These are phyloP conservation scores for Aspergillus sp. DNA, from an alignment of 2,329 filamentous ascomycete genomes.

Conservation along the genomic window DNA sequence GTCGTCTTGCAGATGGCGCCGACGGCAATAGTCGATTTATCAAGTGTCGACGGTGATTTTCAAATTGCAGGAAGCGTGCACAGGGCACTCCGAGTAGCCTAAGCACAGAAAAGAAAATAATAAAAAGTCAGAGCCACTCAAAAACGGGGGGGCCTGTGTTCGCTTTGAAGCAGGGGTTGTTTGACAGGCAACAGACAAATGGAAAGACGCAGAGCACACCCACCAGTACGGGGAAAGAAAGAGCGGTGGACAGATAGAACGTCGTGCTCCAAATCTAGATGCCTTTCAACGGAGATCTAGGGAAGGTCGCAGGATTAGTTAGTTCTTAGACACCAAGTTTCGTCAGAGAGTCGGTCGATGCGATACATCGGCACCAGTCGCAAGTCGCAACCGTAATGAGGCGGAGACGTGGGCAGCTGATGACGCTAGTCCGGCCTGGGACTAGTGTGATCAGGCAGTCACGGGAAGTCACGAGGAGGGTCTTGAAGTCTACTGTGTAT, in stretches of 20 bases:
- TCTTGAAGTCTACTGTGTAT: no score
- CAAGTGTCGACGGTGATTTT: conserved; percentile 26
- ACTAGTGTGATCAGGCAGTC: conserved; percentile 28
- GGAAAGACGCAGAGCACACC: conserved; percentile 11
- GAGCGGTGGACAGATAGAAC: conserved; percentile 19
- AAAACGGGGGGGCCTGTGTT: conserved; percentile 8
- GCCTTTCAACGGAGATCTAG: conserved; percentile 6
- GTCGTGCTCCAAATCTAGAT: background rate
- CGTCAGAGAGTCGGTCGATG: conserved; percentile 12
- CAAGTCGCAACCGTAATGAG: conserved; percentile 14
- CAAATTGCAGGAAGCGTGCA: conserved; percentile 20
- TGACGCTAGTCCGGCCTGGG: conserved; percentile 22
- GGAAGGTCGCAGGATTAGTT: conserved; percentile 1
- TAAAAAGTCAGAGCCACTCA: conserved; percentile 17
- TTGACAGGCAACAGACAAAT: conserved; percentile 17
- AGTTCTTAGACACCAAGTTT: background rate
- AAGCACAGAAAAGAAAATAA: conserved; percentile 10
- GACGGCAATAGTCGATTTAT: conserved; percentile 19
- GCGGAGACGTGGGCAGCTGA: conserved; percentile 26
- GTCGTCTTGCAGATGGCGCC: conserved; percentile 30
- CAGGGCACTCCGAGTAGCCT: conserved; percentile 21
- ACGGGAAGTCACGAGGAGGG: conserved; percentile 22
- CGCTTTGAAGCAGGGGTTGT: conserved; percentile 15
- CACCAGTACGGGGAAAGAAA: conserved; percentile 21
- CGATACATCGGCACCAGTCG: conserved; percentile 19